Evolutionary conservation across 768 basidiomycete genomes (phyloP), one percentile per base, ranked within the genome.

Genomic region (Lentinula boryana): DNA sequence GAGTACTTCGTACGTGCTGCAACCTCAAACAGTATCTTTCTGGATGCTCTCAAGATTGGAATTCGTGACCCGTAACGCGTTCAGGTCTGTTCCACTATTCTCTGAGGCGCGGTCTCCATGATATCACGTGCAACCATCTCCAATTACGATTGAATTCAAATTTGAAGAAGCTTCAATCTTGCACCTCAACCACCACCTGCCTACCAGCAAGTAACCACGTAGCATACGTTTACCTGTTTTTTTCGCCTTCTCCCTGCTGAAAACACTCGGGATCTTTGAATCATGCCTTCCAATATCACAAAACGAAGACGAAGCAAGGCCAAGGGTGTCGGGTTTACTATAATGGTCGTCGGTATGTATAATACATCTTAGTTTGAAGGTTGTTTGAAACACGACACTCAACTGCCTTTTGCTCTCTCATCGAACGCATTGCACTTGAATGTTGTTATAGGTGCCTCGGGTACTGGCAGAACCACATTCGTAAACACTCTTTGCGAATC

Each of bases 401-500:
- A 31, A 16, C n/a, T 15, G n/a, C 56, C 16, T 21, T 16, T 43
- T 16, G 2, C 6, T 13, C 5, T 13, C 13, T 5, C 36, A 0
- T 38, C 36, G 36, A 38, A 38, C 40, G 60, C 36, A 61, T 27
- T 27, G 27, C 27, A 27, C 27, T 23, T 43, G 16, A 27, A 18
- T 31, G 40, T 8, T 43, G 56, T 52, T 54, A 41, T 66, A 95
- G 93, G 93, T 71, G 87, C 88, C 62, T 92, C 91, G 67, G 93
- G 93, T 44, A 91, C 90, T 55, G 90, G 90, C 27, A 83, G 91
- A 57, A 94, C 92, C 46, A 94, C 93, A 41, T 94, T 95, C 67
- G 89, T 95, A 69, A 95, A 95, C 77, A 95, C 93, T 44, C 85
- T 95, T 48, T 91, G 90, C 74, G 92, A 94, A 72, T 81, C 85